phyloP scores from a whole-genome alignment of 805 yeast species.

The baker's yeast (Saccharomyces cerevisiae) region DNA sequence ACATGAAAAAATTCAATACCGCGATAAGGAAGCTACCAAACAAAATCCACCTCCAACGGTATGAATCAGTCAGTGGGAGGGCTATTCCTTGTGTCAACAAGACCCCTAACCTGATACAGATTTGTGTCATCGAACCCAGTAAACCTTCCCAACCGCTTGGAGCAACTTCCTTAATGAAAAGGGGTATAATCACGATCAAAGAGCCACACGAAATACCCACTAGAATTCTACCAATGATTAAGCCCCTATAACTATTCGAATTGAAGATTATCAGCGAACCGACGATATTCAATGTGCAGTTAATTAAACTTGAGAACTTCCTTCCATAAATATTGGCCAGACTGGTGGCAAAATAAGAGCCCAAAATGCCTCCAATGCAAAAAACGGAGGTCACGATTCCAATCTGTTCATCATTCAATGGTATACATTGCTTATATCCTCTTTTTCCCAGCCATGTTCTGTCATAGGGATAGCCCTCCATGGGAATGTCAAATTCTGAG shows the following conservation, averaged over 20 bases:
- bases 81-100: conserved; percentile 64
- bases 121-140: conserved; percentile 75
- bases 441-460: conserved; percentile 37
- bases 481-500: conserved; percentile 14
- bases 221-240: conserved; percentile 49
- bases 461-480: conserved; percentile 21
- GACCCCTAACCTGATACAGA: conserved; percentile 70
- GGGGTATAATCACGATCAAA: conserved; percentile 69
- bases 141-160: conserved; percentile 57
- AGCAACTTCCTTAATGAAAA: conserved; percentile 63
- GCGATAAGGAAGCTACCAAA: neutral
- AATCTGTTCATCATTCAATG: conserved; percentile 47
- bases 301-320: conserved; percentile 42
- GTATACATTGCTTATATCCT: conserved; percentile 49
- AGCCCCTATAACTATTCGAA: neutral
- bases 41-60: conserved; percentile 6
- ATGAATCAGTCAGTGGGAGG: conserved; percentile 1
- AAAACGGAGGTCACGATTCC: conserved; percentile 76
- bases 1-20: neutral
- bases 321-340: conserved; percentile 67
- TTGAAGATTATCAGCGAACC: conserved; percentile 33
- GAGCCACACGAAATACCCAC: conserved; percentile 78
- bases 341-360: conserved; percentile 62
- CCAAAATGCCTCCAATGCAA: conserved; percentile 74
- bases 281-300: conserved; percentile 43